Evolutionary conservation across 2,329 filamentous ascomycete species (phyloP), one percentile per base, ranked within the genome.

Genomic region (Herpomyces periplanetae): DNA sequence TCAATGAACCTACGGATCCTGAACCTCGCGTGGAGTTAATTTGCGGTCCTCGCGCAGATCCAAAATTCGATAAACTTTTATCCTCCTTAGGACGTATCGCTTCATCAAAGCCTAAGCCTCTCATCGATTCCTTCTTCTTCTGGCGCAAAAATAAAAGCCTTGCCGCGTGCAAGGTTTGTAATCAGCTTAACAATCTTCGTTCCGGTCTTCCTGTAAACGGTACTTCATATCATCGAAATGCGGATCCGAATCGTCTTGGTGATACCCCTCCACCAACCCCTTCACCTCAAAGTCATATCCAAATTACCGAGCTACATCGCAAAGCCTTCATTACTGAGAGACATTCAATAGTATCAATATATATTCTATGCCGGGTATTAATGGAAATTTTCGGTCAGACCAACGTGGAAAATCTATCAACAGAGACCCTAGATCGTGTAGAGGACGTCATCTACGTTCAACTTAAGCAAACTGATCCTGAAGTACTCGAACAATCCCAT

Each of bases 101-200:
- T 20, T 65, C 69, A 23, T 64, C 73, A 27, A 85, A 84, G 33
- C 84, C 84, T 3, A 91, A 85, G 34, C 66, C 71, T 3, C 42
- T 96, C 19, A 88, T 96, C 31, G 80, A 96, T 37, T 73, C 68
- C 9, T 71, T 96, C 36, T 96, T 96, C 68, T 51, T 85, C 13
- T 96, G 80, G 80, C 59, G 80, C 21, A 91, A 88, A 38, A 66
- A 57, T 27, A 91, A 91, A 42, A 85, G 71, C 27, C 75, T 91
- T 37, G 58, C 63, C 10, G 71, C 73, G 11, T 36, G 37, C 17
- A 31, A 15, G 14, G 14, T 7, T 7, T 7, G 14, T 7, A 7
- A n/a, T 15, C 14, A 15, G 14, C 14, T 15, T n/a, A 15, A n/a
- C n/a, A n/a, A n/a, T n/a, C n/a, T n/a, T n/a, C n/a, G n/a, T n/a